Evolutionary conservation across 352 stramenopile genomes (phyloP).

Genomic region (Saprolegnia parasitica): DNA sequence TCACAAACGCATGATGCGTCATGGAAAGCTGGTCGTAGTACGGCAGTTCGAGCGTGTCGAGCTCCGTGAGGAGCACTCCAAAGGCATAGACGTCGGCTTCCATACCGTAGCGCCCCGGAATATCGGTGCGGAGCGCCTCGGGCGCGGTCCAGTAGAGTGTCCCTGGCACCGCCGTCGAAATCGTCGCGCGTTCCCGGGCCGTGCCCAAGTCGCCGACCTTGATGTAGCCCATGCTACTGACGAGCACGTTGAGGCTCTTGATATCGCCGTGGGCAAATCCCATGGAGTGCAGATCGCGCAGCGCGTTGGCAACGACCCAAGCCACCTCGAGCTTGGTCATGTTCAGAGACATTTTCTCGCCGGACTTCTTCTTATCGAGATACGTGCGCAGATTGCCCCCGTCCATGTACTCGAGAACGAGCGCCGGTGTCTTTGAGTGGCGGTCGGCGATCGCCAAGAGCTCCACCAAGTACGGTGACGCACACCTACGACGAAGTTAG

Average conservation of each 20-base stretch:
- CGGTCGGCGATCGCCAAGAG: neutral
- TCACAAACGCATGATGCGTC: no score
- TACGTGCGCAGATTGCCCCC: neutral
- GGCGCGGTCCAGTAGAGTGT: neutral
- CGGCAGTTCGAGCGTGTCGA: neutral
- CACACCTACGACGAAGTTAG: neutral
- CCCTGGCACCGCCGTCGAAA: neutral
- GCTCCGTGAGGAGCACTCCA: conserved; percentile 8
- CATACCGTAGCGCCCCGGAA: neutral
- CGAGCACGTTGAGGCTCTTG: conserved; percentile 16
- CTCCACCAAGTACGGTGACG: neutral
- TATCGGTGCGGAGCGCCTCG: neutral
- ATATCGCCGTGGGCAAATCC: neutral
- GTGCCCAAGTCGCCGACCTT: neutral
- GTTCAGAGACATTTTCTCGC: neutral
- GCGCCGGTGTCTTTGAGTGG: neutral
- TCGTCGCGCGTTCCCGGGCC: neutral
- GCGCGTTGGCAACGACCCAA: neutral
- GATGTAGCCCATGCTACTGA: neutral
- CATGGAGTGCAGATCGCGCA: neutral
- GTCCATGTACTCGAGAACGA: neutral
- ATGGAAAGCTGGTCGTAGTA: neutral
- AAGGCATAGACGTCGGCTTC: conserved; percentile 4
- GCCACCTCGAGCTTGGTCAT: neutral
- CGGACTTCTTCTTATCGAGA: neutral